phyloP scores from a whole-genome alignment of 129 eudicot species.

The Saussurea involucrata region DNA sequence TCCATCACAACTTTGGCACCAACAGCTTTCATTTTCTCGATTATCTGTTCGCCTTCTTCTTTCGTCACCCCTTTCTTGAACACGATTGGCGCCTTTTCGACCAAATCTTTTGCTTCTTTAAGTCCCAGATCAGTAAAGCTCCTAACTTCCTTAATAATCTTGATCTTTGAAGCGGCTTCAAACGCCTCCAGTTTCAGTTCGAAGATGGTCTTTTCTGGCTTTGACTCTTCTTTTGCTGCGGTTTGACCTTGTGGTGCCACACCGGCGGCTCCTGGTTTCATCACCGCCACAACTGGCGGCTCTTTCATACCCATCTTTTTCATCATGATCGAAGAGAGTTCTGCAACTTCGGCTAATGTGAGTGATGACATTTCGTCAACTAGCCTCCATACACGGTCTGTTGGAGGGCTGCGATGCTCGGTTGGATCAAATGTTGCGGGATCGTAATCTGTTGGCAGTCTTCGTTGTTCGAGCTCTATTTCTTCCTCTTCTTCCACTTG shows the following conservation, averaged over 20 bases:
- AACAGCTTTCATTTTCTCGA: constrained; percentile 81
- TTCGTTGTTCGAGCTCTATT: constrained; percentile 73
- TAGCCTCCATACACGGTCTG: constrained; percentile 83
- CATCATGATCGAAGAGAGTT: constrained; percentile 65
- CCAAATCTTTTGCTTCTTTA: constrained; percentile 89
- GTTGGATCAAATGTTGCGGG: constrained; percentile 84
- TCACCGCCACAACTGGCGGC: constrained; percentile 60
- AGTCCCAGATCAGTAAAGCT: constrained; percentile 77
- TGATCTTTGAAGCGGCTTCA: constrained; percentile 76
- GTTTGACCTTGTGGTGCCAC: constrained; percentile 31
- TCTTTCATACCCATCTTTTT: constrained; percentile 68
- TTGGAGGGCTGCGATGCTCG: constrained; percentile 87
- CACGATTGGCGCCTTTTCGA: constrained; percentile 75
- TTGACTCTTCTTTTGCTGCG: constrained; percentile 53
- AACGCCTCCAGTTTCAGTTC: constrained; percentile 75
- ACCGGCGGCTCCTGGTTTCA: constrained; percentile 66
- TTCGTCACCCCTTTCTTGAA: constrained; percentile 75
- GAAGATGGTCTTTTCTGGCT: constrained; percentile 70
- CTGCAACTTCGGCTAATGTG: constrained; percentile 54
- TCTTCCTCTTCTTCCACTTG: constrained; percentile 57
- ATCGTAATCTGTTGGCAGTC: constrained; percentile 90
- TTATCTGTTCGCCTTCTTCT: constrained; percentile 80
- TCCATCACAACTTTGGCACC: constrained; percentile 92
- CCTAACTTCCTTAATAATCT: constrained; percentile 80
- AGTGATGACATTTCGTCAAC: constrained; percentile 77